Percentiles rank a stretch among this genome's conserved stretches.
These are phyloP conservation scores for Solanum chilense DNA, from an alignment of 257 asterid genomes.

Conservation along the genomic window DNA sequence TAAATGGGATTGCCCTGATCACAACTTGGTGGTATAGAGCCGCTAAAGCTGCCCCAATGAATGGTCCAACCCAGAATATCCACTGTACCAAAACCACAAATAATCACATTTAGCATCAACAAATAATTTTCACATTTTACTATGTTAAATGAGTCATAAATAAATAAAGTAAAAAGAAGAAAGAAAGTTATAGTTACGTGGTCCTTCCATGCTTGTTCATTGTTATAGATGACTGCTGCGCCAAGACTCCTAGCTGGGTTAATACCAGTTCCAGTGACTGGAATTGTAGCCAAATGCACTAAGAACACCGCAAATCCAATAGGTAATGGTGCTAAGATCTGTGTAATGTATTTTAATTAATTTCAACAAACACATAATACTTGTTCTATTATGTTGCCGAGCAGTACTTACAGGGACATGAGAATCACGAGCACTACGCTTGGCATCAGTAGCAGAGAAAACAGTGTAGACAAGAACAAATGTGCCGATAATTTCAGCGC, in stretches of 20 bases:
- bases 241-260: constrained; percentile 34
- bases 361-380: not conserved
- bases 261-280: constrained; percentile 26
- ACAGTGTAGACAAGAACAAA: constrained; percentile 34
- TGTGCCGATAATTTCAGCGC: constrained; percentile 29
- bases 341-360: not conserved
- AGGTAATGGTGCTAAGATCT: constrained; percentile 21
- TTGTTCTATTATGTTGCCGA: not conserved
- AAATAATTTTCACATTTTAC: no score
- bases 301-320: constrained; percentile 30
- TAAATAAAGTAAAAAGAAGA: not conserved
- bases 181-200: constrained; percentile 1
- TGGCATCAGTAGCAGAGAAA: constrained; percentile 31
- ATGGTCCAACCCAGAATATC: constrained; percentile 36
- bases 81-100: constrained; percentile 10
- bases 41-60: constrained; percentile 26
- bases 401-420: constrained; percentile 26
- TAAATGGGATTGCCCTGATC: constrained; percentile 34
- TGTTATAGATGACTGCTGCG: constrained; percentile 21
- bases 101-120: not conserved
- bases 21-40: constrained; percentile 25
- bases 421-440: constrained; percentile 30
- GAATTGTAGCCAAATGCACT: constrained; percentile 31
- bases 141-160: not conserved
- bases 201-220: constrained; percentile 18